phyloP scores from a whole-genome alignment of 1,284 basidiomycete species.

The Cryptococcus sp. region DNA sequence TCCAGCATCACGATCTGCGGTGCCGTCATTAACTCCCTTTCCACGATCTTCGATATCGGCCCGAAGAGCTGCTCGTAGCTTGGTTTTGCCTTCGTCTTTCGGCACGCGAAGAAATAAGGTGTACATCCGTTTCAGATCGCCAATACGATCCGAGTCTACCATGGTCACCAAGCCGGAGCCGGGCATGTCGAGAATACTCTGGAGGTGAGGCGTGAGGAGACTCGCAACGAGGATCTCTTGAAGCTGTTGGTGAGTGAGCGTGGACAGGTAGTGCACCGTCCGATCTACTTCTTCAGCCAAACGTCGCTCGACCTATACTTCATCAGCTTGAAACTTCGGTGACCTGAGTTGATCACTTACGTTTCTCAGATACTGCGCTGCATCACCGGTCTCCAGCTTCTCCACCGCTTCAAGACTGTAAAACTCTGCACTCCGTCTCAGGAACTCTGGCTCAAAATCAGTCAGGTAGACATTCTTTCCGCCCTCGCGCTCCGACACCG shows the following conservation, averaged over 20 bases:
- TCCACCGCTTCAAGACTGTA: slow-evolving; percentile 75
- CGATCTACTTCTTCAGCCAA: slow-evolving; percentile 83
- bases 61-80: slow-evolving; percentile 70
- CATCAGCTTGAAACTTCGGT: slow-evolving; percentile 6
- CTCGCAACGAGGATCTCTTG: slow-evolving; percentile 74
- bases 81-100: slow-evolving; percentile 61
- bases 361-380: slow-evolving; percentile 75
- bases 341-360: slow-evolving; percentile 56
- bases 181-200: slow-evolving; percentile 72
- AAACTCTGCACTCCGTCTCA: slow-evolving; percentile 75
- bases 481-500: slow-evolving; percentile 44
- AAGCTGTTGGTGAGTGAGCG: slow-evolving; percentile 69
- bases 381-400: slow-evolving; percentile 73
- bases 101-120: slow-evolving; percentile 73
- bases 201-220: slow-evolving; percentile 76
- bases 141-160: slow-evolving; percentile 77
- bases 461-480: slow-evolving; percentile 72
- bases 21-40: slow-evolving; percentile 71
- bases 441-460: slow-evolving; percentile 81
- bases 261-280: slow-evolving; percentile 84
- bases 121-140: slow-evolving; percentile 80
- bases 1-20: slow-evolving; percentile 49
- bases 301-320: slow-evolving; percentile 72
- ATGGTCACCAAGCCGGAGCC: slow-evolving; percentile 84
- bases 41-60: slow-evolving; percentile 76